These are phyloP conservation scores for Colletotrichum lupini DNA, from an alignment of 2,329 filamentous ascomycete species.

Conservation along the genomic window DNA sequence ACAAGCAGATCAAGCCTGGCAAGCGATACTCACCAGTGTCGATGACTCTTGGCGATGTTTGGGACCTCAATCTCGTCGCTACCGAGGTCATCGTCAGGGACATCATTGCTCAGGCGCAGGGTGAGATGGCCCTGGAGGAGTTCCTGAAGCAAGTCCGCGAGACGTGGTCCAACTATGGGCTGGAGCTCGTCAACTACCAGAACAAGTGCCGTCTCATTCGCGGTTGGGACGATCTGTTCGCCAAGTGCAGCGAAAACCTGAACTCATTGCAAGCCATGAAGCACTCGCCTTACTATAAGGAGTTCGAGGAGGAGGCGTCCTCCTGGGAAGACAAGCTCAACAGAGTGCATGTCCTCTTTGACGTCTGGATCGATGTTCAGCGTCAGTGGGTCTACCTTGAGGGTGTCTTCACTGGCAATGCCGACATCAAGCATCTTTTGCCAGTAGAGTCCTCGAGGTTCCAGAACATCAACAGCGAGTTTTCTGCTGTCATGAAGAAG, in stretches of 20 bases:
- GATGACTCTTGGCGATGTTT: constrained; percentile 97
- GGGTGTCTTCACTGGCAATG: constrained; percentile 98
- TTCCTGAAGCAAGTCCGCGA: constrained; percentile 97
- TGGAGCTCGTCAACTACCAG: constrained; percentile 97
- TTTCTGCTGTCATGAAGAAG: constrained; percentile 99
- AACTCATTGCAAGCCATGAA: constrained; percentile 99
- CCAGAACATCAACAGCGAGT: constrained; percentile 99
- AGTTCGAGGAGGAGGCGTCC: constrained; percentile 97
- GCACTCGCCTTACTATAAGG: constrained; percentile 98
- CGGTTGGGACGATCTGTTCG: constrained; percentile 97
- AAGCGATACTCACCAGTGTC: constrained; percentile 94
- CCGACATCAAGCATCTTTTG: constrained; percentile 97
- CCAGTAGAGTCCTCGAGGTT: constrained; percentile 97
- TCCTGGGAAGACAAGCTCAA: constrained; percentile 99
- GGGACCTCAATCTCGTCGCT: constrained; percentile 91
- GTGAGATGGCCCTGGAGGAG: constrained; percentile 98
- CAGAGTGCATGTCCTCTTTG: constrained; percentile 95
- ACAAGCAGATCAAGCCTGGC: constrained; percentile 91
- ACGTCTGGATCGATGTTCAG: constrained; percentile 99
- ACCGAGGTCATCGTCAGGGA: constrained; percentile 90
- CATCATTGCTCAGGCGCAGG: constrained; percentile 94
- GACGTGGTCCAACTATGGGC: constrained; percentile 93
- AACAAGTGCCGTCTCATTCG: constrained; percentile 98
- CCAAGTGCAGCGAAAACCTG: constrained; percentile 97
- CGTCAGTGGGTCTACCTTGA: constrained; percentile 99